A percentile compares a stretch with the other conserved stretches of the same genome.
phyloP scores from a whole-genome alignment of 345 rosid genomes.

The Melastoma malabathricum region DNA sequence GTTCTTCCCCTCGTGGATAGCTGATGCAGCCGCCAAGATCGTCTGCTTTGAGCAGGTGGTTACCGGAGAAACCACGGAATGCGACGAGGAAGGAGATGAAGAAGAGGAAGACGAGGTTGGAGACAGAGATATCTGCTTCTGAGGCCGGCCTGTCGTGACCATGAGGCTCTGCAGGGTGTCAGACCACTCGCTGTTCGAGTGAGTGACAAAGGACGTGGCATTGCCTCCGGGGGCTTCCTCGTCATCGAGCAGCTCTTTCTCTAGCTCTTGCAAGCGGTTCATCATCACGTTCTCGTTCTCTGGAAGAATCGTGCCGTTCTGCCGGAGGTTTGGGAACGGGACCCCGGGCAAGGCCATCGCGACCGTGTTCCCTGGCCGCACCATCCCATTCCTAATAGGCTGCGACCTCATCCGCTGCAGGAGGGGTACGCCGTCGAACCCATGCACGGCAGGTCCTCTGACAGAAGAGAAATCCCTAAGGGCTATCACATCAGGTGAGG shows the following conservation, averaged over 20 bases:
- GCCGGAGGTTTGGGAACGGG: slow-evolving; percentile 24
- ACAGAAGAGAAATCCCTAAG: slow-evolving; percentile 8
- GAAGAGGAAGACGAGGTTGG: slow-evolving; percentile 65
- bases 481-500: slow-evolving; percentile 5
- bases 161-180: slow-evolving; percentile 55
- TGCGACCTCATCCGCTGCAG: slow-evolving; percentile 32
- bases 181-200: slow-evolving; percentile 62
- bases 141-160: slow-evolving; percentile 8
- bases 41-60: slow-evolving; percentile 35
- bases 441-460: slow-evolving; percentile 22
- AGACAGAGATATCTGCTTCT: slow-evolving; percentile 27
- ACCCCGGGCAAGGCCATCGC: slow-evolving; percentile 6
- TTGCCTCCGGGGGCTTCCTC: slow-evolving; percentile 46
- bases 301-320: slow-evolving; percentile 8
- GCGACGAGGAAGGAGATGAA: slow-evolving; percentile 44
- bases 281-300: slow-evolving; percentile 59
- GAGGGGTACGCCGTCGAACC: slow-evolving; percentile 35
- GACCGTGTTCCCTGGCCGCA: not conserved
- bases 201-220: slow-evolving; percentile 55
- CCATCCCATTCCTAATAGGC: slow-evolving; percentile 1
- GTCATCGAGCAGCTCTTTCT: slow-evolving; percentile 62
- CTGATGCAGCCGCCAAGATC: slow-evolving; percentile 50
- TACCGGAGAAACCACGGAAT: slow-evolving; percentile 44
- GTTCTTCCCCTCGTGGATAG: slow-evolving; percentile 49
- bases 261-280: slow-evolving; percentile 63